These are phyloP conservation scores for Amoeboaphelidium occidentale DNA, from an alignment of 371 early-diverging fungal species.

Conservation along the genomic window DNA sequence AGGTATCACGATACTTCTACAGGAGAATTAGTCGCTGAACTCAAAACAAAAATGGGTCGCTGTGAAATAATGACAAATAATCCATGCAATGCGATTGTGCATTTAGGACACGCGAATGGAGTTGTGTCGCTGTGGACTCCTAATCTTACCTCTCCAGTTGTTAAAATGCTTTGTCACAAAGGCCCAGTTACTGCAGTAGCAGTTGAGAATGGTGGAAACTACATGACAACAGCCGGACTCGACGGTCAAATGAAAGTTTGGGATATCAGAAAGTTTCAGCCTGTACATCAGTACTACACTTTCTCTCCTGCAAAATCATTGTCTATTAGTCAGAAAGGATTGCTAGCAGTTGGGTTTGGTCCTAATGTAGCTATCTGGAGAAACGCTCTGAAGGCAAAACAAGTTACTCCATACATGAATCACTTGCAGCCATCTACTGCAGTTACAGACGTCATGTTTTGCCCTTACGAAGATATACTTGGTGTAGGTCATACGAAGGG, in stretches of 20 bases:
- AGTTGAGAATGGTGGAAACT: constrained; percentile 56
- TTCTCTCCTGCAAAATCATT: constrained; percentile 41
- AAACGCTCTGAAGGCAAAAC: constrained; percentile 47
- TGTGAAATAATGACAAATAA: constrained; percentile 72
- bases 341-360: constrained; percentile 58
- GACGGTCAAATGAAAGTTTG: constrained; percentile 82
- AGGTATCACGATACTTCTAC: constrained; percentile 94
- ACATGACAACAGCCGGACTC: constrained; percentile 80
- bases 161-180: constrained; percentile 83
- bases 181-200: constrained; percentile 65
- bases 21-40: constrained; percentile 64
- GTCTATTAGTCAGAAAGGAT: constrained; percentile 59
- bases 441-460: constrained; percentile 42
- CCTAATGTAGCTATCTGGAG: constrained; percentile 63
- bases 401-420: constrained; percentile 63
- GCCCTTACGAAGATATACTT: constrained; percentile 93
- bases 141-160: constrained; percentile 44
- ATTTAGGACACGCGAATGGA: constrained; percentile 78
- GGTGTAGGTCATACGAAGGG: constrained; percentile 70
- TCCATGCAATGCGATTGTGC: constrained; percentile 74
- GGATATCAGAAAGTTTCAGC: constrained; percentile 79
- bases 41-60: constrained; percentile 46
- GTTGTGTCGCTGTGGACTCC: constrained; percentile 92
- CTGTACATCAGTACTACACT: constrained; percentile 51
- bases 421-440: constrained; percentile 34